A percentile compares a stretch with the other conserved stretches of the same genome.
These are phyloP conservation scores for Coniochaeta prunicola DNA, from an alignment of 2,329 filamentous ascomycete genomes.

Conservation along the genomic window DNA sequence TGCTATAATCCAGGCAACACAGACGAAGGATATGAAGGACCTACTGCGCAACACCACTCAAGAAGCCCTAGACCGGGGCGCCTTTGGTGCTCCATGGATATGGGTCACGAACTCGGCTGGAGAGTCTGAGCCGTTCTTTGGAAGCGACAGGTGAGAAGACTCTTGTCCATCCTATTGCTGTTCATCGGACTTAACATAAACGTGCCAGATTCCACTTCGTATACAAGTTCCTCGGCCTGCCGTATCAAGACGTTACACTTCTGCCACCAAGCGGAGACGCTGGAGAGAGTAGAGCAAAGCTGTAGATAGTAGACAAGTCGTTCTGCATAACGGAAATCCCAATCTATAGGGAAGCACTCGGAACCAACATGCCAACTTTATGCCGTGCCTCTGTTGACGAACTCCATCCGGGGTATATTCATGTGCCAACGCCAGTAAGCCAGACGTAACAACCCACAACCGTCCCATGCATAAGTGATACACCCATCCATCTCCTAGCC, in stretches of 20 bases:
- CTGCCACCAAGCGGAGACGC: slow-evolving; percentile 15
- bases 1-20: slow-evolving; percentile 46
- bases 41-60: slow-evolving; percentile 48
- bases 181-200: not conserved
- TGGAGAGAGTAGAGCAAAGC: slow-evolving; percentile 22
- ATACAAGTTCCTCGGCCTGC: slow-evolving; percentile 58
- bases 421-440: not conserved
- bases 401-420: not conserved
- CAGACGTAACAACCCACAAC: not conserved
- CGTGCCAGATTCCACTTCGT: slow-evolving; percentile 55
- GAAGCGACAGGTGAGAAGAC: slow-evolving; percentile 54
- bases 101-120: slow-evolving; percentile 56
- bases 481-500: not conserved
- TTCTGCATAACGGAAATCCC: too few species aligned
- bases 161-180: not conserved
- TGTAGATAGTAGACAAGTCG: slow-evolving; percentile 23
- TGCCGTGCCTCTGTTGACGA: not conserved
- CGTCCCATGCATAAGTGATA: not conserved
- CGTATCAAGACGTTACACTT: slow-evolving; percentile 47
- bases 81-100: slow-evolving; percentile 73
- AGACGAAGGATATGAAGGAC: slow-evolving; percentile 33
- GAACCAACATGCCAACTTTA: too few species aligned
- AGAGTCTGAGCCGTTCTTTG: slow-evolving; percentile 63
- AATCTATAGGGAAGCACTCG: too few species aligned
- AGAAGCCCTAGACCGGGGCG: slow-evolving; percentile 55